phyloP scores from a whole-genome alignment of 2,329 filamentous ascomycete species.

The Fusarium virguliforme region DNA sequence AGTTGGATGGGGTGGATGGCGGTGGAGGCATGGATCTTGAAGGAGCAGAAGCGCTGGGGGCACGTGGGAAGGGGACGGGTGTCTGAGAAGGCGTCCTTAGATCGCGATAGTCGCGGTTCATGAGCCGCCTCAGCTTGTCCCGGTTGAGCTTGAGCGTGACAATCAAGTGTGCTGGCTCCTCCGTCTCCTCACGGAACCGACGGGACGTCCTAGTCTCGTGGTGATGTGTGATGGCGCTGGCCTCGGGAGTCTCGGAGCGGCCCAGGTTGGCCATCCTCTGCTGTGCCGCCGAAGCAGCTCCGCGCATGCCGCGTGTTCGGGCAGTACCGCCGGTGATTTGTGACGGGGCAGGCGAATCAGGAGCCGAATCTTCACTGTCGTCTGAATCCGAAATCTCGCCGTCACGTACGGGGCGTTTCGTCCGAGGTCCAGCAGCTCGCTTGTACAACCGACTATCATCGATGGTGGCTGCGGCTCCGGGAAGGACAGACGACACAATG shows the following conservation, averaged over 20 bases:
- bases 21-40: constrained; percentile 57
- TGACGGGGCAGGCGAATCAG: constrained; percentile 87
- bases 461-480: constrained; percentile 83
- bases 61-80: constrained; percentile 53
- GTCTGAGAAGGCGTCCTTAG: constrained; percentile 56
- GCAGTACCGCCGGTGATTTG: constrained; percentile 82
- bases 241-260: constrained; percentile 92
- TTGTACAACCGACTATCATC: constrained; percentile 93
- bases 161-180: constrained; percentile 78
- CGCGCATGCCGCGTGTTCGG: constrained; percentile 89
- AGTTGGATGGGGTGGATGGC: constrained; percentile 58
- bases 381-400: constrained; percentile 90
- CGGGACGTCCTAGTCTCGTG: constrained; percentile 81
- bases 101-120: constrained; percentile 69
- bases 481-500: constrained; percentile 92
- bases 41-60: constrained; percentile 53
- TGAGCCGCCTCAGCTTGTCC: constrained; percentile 78
- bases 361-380: constrained; percentile 89
- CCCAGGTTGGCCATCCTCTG: constrained; percentile 87
- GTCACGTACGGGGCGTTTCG: constrained; percentile 70
- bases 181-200: constrained; percentile 82
- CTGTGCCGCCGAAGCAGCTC: constrained; percentile 88
- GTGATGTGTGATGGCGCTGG: constrained; percentile 71
- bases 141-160: constrained; percentile 83
- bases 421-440: constrained; percentile 74